Conservation (phyloP, 1,284 basidiomycete species). For the Filobasidium uniguttulatum region DNA sequence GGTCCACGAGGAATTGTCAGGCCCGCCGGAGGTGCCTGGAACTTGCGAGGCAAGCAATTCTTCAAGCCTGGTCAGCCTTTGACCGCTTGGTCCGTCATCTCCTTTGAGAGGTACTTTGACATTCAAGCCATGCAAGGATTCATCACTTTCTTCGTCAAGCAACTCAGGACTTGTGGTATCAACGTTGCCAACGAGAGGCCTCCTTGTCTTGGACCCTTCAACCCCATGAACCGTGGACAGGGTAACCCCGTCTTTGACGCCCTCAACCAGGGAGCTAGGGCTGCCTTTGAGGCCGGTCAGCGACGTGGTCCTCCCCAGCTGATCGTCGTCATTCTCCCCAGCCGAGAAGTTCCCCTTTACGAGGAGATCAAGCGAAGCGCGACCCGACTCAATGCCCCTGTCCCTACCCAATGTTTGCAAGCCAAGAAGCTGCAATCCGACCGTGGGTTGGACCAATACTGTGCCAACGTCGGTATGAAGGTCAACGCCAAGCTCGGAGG, state of each 20-base stretch:
- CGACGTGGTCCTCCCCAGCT: constrained; percentile 28
- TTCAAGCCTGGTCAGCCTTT: constrained; percentile 24
- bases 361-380: constrained; percentile 37
- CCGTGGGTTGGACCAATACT: constrained; percentile 38
- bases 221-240: constrained; percentile 17
- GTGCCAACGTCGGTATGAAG: constrained; percentile 30
- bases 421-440: constrained; percentile 30
- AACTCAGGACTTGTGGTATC: constrained; percentile 21
- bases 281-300: constrained; percentile 25
- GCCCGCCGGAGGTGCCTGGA: constrained; percentile 21
- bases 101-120: constrained; percentile 25
- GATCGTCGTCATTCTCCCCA: constrained; percentile 32
- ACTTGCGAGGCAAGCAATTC: constrained; percentile 26
- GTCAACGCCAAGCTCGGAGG: constrained; percentile 41
- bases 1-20: constrained; percentile 19
- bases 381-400: constrained; percentile 23
- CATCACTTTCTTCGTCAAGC: constrained; percentile 17
- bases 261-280: constrained; percentile 7
- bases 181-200: constrained; percentile 22
- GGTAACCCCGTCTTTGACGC: constrained; percentile 8
- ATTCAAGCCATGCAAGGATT: constrained; percentile 23
- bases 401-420: constrained; percentile 35
- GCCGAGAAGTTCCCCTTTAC: constrained; percentile 28
- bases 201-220: constrained; percentile 20
- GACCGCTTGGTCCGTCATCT: constrained; percentile 33